Percentiles rank a stretch among this genome's conserved stretches.
Conservation (phyloP, 495 filamentous ascomycete species). For the Aspergillus biplanus region DNA sequence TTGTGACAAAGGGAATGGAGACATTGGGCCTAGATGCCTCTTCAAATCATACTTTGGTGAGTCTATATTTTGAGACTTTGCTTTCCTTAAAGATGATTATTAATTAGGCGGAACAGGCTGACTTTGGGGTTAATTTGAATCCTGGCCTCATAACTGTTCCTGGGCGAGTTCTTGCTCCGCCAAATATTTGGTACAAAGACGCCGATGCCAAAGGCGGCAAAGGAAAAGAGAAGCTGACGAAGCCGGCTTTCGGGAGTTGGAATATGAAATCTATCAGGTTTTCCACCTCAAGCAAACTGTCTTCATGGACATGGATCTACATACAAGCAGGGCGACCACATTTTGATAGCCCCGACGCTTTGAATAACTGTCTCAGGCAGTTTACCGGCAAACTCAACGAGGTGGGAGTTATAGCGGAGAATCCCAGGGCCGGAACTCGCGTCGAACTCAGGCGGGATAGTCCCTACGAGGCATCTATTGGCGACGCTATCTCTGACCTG, state of each 20-base stretch:
- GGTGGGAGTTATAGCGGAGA: conserved; percentile 33
- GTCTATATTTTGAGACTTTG: background rate
- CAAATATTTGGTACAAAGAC: conserved; percentile 55
- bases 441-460: conserved; percentile 18
- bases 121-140: conserved; percentile 60
- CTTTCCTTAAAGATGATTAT: conserved; percentile 33
- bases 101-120: conserved; percentile 28
- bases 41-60: conserved; percentile 20
- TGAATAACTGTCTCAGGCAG: conserved; percentile 16
- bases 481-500: conserved; percentile 35
- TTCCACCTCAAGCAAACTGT: conserved; percentile 34
- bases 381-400: conserved; percentile 31
- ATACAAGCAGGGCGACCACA: conserved; percentile 15
- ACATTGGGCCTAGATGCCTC: conserved; percentile 46
- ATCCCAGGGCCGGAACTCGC: conserved; percentile 21
- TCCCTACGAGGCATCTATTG: conserved; percentile 25
- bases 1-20: conserved; percentile 57
- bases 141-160: conserved; percentile 64
- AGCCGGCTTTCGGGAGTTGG: conserved; percentile 50
- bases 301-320: conserved; percentile 44
- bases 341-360: conserved; percentile 15
- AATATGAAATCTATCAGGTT: conserved; percentile 57
- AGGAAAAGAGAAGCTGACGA: conserved; percentile 28
- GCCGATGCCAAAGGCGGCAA: conserved; percentile 15
- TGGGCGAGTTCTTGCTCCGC: conserved; percentile 63